Conservation (phyloP, 2,329 filamentous ascomycete genomes). For the Aotearoamyces nothofagi region DNA sequence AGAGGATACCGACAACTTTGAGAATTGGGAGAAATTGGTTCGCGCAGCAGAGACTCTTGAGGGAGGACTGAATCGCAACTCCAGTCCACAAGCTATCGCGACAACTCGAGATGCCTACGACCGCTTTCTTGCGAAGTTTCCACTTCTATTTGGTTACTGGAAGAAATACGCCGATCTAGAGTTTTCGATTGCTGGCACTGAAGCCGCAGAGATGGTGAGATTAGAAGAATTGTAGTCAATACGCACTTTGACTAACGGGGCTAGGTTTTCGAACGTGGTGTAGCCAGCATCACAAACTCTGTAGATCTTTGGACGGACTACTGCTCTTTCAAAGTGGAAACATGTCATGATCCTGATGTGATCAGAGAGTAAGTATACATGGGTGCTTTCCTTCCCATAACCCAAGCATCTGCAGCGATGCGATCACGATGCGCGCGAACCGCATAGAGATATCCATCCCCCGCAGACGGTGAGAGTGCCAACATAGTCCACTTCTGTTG, state of each 20-base stretch:
- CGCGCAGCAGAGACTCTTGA: constrained; percentile 72
- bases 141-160: constrained; percentile 95
- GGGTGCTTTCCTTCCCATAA: constrained; percentile 53
- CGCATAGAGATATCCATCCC: constrained; percentile 24
- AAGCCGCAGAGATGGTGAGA: constrained; percentile 88
- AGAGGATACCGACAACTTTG: constrained; percentile 74
- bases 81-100: constrained; percentile 82
- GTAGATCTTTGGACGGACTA: constrained; percentile 97
- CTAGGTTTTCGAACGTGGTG: constrained; percentile 87
- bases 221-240: constrained; percentile 3
- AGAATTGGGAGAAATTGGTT: constrained; percentile 87
- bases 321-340: constrained; percentile 95
- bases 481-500: constrained; percentile 38
- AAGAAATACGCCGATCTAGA: constrained; percentile 98
- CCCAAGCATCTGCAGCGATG: constrained; percentile 27
- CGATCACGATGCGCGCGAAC: constrained; percentile 14
- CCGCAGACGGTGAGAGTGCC: constrained; percentile 57
- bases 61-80: constrained; percentile 90
- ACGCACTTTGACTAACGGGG: constrained; percentile 13
- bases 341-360: constrained; percentile 82
- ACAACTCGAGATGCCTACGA: constrained; percentile 82
- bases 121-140: constrained; percentile 85
- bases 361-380: constrained; percentile 97
- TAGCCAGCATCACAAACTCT: constrained; percentile 82
- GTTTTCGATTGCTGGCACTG: constrained; percentile 90